Conservation (phyloP, 148 eudicot species). For the Spergularia marina region DNA sequence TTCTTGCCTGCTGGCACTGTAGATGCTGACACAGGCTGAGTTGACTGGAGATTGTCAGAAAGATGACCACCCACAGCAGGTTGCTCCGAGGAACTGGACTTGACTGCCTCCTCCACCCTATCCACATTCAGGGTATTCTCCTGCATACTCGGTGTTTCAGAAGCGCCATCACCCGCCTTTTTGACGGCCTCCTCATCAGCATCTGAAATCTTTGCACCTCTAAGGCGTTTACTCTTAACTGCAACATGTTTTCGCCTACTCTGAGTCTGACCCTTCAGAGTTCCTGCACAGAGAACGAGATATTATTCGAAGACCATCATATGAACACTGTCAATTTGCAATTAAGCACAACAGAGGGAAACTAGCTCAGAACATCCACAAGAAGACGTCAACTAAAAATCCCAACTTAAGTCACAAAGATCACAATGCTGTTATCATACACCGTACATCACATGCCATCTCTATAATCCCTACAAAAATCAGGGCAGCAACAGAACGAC, state of each 20-base stretch:
- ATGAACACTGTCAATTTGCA: background rate
- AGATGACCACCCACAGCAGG: conserved; percentile 43
- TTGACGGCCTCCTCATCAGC: conserved; percentile 25
- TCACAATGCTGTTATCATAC: no score
- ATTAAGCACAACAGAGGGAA: no score
- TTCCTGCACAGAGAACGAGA: conserved; percentile 26
- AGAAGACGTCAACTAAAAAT: no score
- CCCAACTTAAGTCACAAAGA: no score
- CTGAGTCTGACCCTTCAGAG: conserved; percentile 17
- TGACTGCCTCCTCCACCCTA: conserved; percentile 3
- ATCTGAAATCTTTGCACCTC: conserved; percentile 50
- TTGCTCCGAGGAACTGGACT: conserved; percentile 12
- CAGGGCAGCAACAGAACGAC: no score
- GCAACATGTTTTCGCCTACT: conserved; percentile 47
- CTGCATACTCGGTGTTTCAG: conserved; percentile 27
- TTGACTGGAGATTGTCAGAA: conserved; percentile 31
- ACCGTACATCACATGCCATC: no score
- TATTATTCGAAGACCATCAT: background rate
- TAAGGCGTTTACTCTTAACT: conserved; percentile 23
- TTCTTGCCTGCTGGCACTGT: conserved; percentile 16
- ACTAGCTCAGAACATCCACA: no score
- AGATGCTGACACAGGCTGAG: conserved; percentile 14
- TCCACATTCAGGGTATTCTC: conserved; percentile 1
- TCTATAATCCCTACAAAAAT: no score
- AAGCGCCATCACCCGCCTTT: background rate